Base-by-base conservation (phyloP, 1,139 yeast genomes). In the Nakaseomyces delphensis region DNA sequence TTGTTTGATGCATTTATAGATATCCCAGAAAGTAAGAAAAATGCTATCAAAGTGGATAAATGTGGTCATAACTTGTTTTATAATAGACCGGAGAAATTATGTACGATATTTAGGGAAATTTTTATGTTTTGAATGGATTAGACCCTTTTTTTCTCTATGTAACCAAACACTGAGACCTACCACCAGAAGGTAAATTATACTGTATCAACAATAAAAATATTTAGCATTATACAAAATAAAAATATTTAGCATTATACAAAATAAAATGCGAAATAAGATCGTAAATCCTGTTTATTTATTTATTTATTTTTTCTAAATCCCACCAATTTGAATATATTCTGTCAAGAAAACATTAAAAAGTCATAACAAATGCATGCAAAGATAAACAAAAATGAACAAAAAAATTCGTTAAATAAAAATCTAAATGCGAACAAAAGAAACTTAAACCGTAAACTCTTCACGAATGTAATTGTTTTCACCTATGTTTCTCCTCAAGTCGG, bases 401-500 rank as follows among this genome's bases (percentile, higher is more conserved):
- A 18, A 28, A 15, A 23, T 43, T 28, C 31, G 18, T 43, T 36
- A 16, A 33, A 19, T 6, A 19, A 24, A 16, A 10, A 15, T 3
- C 11, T 15, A 14, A 24, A 10, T 18, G 5, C 21, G 11, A 7
- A 11, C 7, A 24, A 24, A 24, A 23, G 7, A 36, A 11, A 9
- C 13, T 27, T 20, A 31, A 16, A 19, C n/a, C 7, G 23, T 11
- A 14, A 31, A 31, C 35, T 31, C 27, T 11, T 33, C 37, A 11
- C 37, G 25, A 6, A 33, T 18, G 35, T 51, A 53, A 42, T 53
- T 53, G 39, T 58, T 59, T 38, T 57, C 59, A 21, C 62, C 63
- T 19, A 58, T 44, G 38, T 55, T 53, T 36, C 59, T 53, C 37
- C 59, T 51, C 18, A 59, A 47, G 24, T 58, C 59, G 18, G 46